phyloP scores from a whole-genome alignment of 75 land plant species.

The Picea sitchensis region DNA sequence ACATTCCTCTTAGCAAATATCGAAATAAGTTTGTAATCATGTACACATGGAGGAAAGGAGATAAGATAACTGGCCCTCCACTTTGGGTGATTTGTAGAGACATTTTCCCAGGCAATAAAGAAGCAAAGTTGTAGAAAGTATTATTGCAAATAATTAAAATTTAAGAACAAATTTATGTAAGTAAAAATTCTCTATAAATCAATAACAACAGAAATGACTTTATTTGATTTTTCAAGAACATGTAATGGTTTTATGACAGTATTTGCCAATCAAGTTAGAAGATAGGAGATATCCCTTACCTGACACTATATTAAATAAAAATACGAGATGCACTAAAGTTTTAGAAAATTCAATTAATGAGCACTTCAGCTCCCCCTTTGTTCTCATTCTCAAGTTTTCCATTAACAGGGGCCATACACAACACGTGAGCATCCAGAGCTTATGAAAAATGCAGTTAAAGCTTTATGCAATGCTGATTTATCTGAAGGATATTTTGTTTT shows the following conservation, averaged over 20 bases:
- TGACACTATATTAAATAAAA: background rate
- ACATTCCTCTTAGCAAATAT: no score
- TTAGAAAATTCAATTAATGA: constrained; percentile 33
- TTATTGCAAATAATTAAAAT: no score
- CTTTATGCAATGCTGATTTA: constrained; percentile 82
- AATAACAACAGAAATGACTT: no score
- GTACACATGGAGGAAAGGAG: no score
- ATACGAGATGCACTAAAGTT: background rate
- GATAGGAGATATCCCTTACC: background rate
- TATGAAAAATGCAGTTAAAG: constrained; percentile 65
- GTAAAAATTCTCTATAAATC: no score
- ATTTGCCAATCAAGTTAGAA: no score
- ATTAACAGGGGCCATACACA: constrained; percentile 57
- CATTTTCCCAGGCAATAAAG: no score
- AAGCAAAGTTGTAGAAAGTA: no score
- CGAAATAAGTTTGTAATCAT: no score
- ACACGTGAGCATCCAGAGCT: constrained; percentile 51
- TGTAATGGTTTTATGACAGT: background rate
- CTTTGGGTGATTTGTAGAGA: no score
- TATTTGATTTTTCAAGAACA: background rate
- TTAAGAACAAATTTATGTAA: no score
- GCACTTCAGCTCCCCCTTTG: constrained; percentile 28
- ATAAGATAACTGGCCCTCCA: no score
- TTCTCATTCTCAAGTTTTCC: background rate
- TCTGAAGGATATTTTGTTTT: constrained; percentile 48